Conservation (phyloP, 2,329 filamentous ascomycete species). For the Pestalotiopsis fici region DNA sequence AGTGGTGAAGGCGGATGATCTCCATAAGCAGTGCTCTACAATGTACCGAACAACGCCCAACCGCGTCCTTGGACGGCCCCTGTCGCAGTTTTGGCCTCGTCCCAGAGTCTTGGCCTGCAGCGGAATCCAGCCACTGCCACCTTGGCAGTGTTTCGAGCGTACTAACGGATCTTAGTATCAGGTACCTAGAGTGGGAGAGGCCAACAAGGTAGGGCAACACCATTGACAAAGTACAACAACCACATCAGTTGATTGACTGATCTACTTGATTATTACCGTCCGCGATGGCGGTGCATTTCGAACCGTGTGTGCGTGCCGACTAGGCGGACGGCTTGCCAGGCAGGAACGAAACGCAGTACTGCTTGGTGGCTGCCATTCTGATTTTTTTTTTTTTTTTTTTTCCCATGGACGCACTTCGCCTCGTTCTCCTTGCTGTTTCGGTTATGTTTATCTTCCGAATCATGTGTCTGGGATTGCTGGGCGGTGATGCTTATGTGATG, state of each 20-base stretch:
- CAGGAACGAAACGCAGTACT: background rate
- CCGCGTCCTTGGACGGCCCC: background rate
- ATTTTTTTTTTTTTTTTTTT: background rate
- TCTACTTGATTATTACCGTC: too few relatives aligned
- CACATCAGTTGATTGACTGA: too few relatives aligned
- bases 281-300: background rate
- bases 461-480: background rate
- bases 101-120: constrained; percentile 4
- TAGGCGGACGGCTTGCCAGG: background rate
- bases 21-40: too few relatives aligned
- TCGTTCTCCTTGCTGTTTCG: background rate
- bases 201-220: background rate
- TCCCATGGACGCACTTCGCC: background rate
- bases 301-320: background rate
- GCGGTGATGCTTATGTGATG: background rate
- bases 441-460: background rate
- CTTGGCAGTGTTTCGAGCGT: background rate
- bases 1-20: too few relatives aligned
- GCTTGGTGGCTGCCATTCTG: background rate
- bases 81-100: background rate
- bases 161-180: background rate
- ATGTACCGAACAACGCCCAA: background rate
- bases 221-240: background rate
- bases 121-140: background rate
- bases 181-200: background rate